phyloP scores from a whole-genome alignment of 192 early-diverging fungal genomes.

The Coemansia guatemalensis region DNA sequence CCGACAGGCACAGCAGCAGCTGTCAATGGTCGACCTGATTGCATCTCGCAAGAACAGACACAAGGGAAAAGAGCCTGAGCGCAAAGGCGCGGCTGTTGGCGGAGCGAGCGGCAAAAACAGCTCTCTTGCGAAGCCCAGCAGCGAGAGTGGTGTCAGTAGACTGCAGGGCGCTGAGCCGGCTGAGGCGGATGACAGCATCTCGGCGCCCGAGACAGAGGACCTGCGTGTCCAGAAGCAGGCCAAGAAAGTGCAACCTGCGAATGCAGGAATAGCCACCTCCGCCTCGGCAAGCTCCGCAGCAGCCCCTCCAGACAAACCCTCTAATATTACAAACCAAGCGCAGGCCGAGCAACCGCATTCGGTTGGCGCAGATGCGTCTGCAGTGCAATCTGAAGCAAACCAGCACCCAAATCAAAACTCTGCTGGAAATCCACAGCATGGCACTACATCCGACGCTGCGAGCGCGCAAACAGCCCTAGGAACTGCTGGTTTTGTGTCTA shows the following conservation, averaged over 20 bases:
- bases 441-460: not conserved
- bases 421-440: not conserved
- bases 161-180: not conserved
- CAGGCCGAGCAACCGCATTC: conserved; percentile 32
- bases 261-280: not conserved
- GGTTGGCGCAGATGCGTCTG: conserved; percentile 16
- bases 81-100: not conserved
- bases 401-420: not conserved
- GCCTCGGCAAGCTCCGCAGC: not conserved
- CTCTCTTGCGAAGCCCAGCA: conserved; percentile 26
- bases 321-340: not conserved
- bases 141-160: conserved; percentile 38
- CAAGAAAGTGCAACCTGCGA: not conserved
- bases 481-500: not conserved
- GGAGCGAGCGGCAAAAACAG: not conserved
- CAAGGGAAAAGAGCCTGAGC: conserved; percentile 50
- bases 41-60: conserved; percentile 50
- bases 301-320: conserved; percentile 1
- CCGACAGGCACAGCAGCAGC: conserved; percentile 51
- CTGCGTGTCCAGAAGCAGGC: not conserved
- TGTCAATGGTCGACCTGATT: conserved; percentile 54
- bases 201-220: not conserved
- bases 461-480: not conserved
- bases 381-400: conserved; percentile 6
- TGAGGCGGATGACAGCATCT: conserved; percentile 2